Conservation (phyloP, 192 early-diverging fungal genomes). For the Coemansia sp. region DNA sequence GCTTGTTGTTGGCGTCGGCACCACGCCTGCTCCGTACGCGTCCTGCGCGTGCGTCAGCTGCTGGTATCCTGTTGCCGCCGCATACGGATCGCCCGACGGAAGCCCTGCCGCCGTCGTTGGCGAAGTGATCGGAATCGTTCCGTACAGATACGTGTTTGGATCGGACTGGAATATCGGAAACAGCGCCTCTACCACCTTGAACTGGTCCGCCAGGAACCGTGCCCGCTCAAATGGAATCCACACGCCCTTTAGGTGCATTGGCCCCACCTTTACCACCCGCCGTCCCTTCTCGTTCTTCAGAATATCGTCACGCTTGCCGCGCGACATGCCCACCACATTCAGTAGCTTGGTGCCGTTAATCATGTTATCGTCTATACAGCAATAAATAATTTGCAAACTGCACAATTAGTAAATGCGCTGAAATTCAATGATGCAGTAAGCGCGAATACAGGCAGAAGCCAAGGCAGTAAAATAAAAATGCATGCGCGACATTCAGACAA, state of each 20-base stretch:
- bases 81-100: conserved; percentile 34
- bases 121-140: conserved; percentile 50
- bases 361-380: conserved; percentile 73
- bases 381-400: neutral
- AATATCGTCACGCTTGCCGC: conserved; percentile 82
- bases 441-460: conserved; percentile 12
- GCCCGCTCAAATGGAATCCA: conserved; percentile 76
- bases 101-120: conserved; percentile 47
- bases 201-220: conserved; percentile 65
- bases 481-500: neutral
- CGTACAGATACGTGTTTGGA: conserved; percentile 65
- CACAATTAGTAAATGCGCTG: conserved; percentile 12
- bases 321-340: conserved; percentile 84
- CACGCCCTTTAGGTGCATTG: conserved; percentile 86
- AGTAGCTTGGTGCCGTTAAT: conserved; percentile 85
- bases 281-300: conserved; percentile 85
- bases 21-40: conserved; percentile 29
- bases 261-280: conserved; percentile 81
- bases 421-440: conserved; percentile 11
- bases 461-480: neutral
- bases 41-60: conserved; percentile 48
- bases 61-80: conserved; percentile 38
- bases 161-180: conserved; percentile 77
- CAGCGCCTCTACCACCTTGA: conserved; percentile 70
- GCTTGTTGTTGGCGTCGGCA: conserved; percentile 12